These are phyloP conservation scores for Solanum pinnatisectum DNA, from an alignment of 257 asterid genomes.

Conservation along the genomic window DNA sequence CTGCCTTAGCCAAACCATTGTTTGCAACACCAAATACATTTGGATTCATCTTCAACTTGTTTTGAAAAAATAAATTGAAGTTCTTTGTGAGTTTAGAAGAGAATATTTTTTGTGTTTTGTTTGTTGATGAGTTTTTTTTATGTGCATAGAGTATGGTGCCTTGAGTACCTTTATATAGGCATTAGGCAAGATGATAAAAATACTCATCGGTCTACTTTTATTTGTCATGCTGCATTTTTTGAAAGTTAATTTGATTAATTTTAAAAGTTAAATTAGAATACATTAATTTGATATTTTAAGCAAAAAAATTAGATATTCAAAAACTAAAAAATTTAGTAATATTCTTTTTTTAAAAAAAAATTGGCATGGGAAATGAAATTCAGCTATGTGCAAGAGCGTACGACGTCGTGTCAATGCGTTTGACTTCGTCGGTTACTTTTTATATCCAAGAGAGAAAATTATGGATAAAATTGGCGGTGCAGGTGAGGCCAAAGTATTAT, in stretches of 20 bases:
- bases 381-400: not conserved
- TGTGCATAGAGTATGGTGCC: not conserved
- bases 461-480: not conserved
- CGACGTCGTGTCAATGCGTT: not conserved
- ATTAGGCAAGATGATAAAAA: not conserved
- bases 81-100: not conserved
- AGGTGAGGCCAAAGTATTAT: not conserved
- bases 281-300: no score
- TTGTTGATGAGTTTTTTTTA: not conserved
- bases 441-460: not conserved
- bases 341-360: not conserved
- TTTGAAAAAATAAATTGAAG: not conserved
- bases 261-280: no score
- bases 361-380: not conserved
- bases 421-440: not conserved
- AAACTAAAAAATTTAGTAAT: no score
- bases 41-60: not conserved
- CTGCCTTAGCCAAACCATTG: not conserved
- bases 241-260: no score
- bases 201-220: accelerated
- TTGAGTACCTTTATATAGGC: not conserved
- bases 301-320: no score
- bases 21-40: not conserved
- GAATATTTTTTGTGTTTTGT: not conserved
- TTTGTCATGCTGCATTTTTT: no score